Percentiles rank a stretch among this genome's conserved stretches.
These are phyloP conservation scores for Eragrostis tef DNA, from an alignment of 202 grass and related monocot species.

Conservation along the genomic window DNA sequence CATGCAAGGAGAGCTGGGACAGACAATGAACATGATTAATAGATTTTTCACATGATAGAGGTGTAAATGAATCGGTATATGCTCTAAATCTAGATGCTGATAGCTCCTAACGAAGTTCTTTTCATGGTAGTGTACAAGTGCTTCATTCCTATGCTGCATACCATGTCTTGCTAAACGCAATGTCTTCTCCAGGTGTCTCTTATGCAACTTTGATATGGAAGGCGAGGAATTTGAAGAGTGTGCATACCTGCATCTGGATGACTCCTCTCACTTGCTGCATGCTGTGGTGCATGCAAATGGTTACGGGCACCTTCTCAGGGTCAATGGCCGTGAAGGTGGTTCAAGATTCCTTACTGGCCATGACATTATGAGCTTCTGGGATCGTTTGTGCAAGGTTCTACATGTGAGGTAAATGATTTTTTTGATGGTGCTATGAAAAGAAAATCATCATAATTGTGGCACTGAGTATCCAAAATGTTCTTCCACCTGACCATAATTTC, in stretches of 20 bases:
- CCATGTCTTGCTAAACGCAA: constrained; percentile 21
- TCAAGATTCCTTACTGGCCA: constrained; percentile 77
- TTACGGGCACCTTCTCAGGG: constrained; percentile 89
- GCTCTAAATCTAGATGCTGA: background rate
- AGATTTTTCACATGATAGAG: background rate
- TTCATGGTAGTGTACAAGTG: background rate
- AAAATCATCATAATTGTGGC: background rate
- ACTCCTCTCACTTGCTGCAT: constrained; percentile 81
- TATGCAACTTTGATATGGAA: constrained; percentile 75
- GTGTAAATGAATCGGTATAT: background rate
- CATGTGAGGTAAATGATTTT: constrained; percentile 64
- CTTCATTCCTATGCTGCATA: background rate
- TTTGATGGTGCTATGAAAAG: background rate
- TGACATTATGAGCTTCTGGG: constrained; percentile 95
- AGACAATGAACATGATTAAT: background rate
- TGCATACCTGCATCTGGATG: constrained; percentile 66
- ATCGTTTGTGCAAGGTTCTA: constrained; percentile 77
- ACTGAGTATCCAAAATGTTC: background rate
- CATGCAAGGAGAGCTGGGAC: background rate
- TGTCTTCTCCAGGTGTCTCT: constrained; percentile 60
- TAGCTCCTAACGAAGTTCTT: no score
- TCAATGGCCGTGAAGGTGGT: constrained; percentile 89
- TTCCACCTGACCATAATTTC: background rate
- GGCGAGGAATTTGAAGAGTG: constrained; percentile 63
- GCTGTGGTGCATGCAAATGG: constrained; percentile 91